A percentile compares a stretch with the other conserved stretches of the same genome.
Conservation (phyloP, 2,329 filamentous ascomycete species). For the Berkeleyomyces basicola region DNA sequence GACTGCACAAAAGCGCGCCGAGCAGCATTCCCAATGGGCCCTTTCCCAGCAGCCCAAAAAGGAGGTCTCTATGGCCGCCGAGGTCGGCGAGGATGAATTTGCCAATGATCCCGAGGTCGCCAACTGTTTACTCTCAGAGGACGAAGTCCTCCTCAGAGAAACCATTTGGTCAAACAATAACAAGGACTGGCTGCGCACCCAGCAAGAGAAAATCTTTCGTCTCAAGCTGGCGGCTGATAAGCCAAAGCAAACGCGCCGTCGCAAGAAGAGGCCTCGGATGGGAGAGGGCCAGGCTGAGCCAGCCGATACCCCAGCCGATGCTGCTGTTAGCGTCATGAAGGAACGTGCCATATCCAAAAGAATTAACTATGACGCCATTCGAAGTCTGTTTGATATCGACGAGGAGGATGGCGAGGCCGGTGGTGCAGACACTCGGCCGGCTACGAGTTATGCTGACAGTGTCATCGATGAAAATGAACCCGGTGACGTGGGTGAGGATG, state of each 20-base stretch:
- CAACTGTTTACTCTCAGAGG: conserved; percentile 56
- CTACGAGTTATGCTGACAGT: conserved; percentile 28
- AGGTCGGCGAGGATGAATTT: conserved; percentile 69
- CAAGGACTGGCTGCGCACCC: conserved; percentile 75
- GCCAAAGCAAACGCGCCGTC: conserved; percentile 40
- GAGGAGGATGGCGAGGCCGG: conserved; percentile 23
- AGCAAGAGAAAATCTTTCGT: conserved; percentile 69
- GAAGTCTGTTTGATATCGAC: conserved; percentile 35
- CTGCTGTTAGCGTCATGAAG: conserved; percentile 50
- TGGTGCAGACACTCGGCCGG: conserved; percentile 28
- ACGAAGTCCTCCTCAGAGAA: conserved; percentile 71
- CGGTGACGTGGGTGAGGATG: conserved; percentile 22
- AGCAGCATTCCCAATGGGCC: conserved; percentile 35
- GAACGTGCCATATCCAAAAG: conserved; percentile 54
- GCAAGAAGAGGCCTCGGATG: conserved; percentile 39
- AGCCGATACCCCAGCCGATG: conserved; percentile 51
- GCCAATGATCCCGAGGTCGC: conserved; percentile 75
- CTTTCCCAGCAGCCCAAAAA: conserved; percentile 31
- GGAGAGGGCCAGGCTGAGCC: conserved; percentile 49
- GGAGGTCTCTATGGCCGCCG: conserved; percentile 39
- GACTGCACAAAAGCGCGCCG: conserved; percentile 37
- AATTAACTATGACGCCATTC: conserved; percentile 54
- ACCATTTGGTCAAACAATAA: conserved; percentile 90
- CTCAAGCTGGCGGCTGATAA: conserved; percentile 45
- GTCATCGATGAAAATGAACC: conserved; percentile 23